Conservation (phyloP, 2,329 filamentous ascomycete genomes). For the Cytospora piceae region DNA sequence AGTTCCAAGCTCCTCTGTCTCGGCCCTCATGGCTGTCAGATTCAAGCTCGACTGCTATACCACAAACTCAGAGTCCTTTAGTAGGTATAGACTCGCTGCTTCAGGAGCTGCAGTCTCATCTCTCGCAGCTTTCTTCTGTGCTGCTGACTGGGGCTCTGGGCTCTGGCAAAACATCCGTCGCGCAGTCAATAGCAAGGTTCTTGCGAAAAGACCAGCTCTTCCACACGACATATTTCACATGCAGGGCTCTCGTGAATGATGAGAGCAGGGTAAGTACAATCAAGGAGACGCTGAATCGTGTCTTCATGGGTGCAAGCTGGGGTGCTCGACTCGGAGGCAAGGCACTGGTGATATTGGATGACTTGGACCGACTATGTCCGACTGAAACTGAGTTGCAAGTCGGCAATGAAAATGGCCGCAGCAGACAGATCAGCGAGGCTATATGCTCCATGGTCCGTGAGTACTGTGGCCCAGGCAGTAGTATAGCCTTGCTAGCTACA, state of each 20-base stretch:
- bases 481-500: conserved; percentile 85
- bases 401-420: conserved; percentile 89
- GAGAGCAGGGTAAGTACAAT: conserved; percentile 88
- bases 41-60: conserved; percentile 43
- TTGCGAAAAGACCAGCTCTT: conserved; percentile 76
- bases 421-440: conserved; percentile 88
- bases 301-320: conserved; percentile 92
- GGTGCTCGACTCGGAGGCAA: conserved; percentile 83
- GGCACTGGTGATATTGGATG: conserved; percentile 85
- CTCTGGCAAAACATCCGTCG: conserved; percentile 84
- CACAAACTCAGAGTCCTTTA: conserved; percentile 51
- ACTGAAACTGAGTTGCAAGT: conserved; percentile 93
- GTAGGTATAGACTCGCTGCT: conserved; percentile 85
- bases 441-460: conserved; percentile 82
- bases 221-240: conserved; percentile 84
- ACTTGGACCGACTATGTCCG: conserved; percentile 90
- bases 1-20: conserved; percentile 75
- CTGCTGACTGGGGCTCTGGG: conserved; percentile 87
- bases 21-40: conserved; percentile 61
- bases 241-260: conserved; percentile 84
- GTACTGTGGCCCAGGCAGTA: conserved; percentile 78
- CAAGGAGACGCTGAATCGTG: conserved; percentile 80
- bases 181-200: conserved; percentile 73
- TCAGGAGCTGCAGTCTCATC: conserved; percentile 71
- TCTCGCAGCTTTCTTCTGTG: conserved; percentile 86